Evolutionary conservation across 2,329 filamentous ascomycete genomes (phyloP).

Genomic region (Aspergillus chevalieri): DNA sequence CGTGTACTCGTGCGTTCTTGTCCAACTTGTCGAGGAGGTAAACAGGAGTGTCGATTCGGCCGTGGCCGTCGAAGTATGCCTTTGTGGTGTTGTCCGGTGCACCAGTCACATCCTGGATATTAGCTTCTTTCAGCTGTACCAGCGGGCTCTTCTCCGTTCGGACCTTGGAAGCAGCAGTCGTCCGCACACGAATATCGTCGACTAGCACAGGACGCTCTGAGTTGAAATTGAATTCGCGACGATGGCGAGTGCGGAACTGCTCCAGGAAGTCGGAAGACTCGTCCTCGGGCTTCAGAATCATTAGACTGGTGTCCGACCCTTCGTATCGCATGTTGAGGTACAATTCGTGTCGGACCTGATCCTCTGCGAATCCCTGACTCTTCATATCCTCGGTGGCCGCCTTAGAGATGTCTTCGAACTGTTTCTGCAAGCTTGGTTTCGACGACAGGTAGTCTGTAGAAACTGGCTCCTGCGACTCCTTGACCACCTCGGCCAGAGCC

Average conservation of each 20-base stretch:
- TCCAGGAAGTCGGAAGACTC: slow-evolving; percentile 77
- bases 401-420: slow-evolving; percentile 69
- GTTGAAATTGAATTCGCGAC: slow-evolving; percentile 88
- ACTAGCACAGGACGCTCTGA: slow-evolving; percentile 78
- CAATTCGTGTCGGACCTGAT: slow-evolving; percentile 38
- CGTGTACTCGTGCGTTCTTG: slow-evolving; percentile 36
- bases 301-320: slow-evolving; percentile 46
- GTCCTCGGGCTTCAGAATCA: slow-evolving; percentile 55
- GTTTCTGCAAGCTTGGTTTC: slow-evolving; percentile 50
- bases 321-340: slow-evolving; percentile 47
- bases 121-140: slow-evolving; percentile 56
- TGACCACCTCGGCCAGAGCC: slow-evolving; percentile 75
- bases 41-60: slow-evolving; percentile 29
- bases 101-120: slow-evolving; percentile 50
- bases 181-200: slow-evolving; percentile 81
- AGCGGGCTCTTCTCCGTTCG: slow-evolving; percentile 60
- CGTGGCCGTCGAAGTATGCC: slow-evolving; percentile 33
- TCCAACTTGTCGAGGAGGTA: slow-evolving; percentile 30
- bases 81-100: slow-evolving; percentile 47
- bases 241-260: slow-evolving; percentile 78
- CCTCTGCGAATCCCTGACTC: slow-evolving; percentile 38
- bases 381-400: slow-evolving; percentile 44
- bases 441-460: slow-evolving; percentile 48
- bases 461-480: slow-evolving; percentile 66
- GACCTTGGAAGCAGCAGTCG: slow-evolving; percentile 62